Base-by-base conservation (phyloP, 2,329 filamentous ascomycete species). In the Lecanicillium sp. region DNA sequence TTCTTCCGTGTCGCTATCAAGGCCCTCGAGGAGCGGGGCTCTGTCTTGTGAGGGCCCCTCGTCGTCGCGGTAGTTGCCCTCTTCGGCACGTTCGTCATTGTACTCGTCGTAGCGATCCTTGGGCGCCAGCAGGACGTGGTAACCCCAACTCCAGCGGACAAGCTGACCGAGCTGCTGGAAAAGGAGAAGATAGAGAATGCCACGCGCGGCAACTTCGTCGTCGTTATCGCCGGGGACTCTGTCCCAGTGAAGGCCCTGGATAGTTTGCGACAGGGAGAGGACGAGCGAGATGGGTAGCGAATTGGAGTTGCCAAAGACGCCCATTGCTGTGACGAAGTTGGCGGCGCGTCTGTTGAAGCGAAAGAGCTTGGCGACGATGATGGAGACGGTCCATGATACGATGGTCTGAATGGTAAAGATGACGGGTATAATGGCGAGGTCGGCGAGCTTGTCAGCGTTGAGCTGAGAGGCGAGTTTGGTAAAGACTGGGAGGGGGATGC, bases 281-380 rank as follows among this genome's bases (percentile, higher is more conserved):
- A 98, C 88, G 40, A 98, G 78, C 0, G 92, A 98, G 45, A 98
- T 96, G 1, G 92, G 92, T 15, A 98, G 74, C 14, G 92, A 96
- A 63, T 98, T 98, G 25, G 90, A 96, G 60, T 98, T 98, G 51
- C 90, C 92, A 59, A 98, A 98, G 35, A 96, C 75, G 28, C 85
- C 89, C 92, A 98, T 98, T 38, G 92, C 92, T 22, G 87, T 85
- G 30, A 98, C 84, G 55, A 98, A 98, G 64, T 98, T 98, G 48
- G 82, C 77, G 30, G 88, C 85, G 45, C 90, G 79, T 59, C 84
- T 88, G 51, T 78, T 79, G 62, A 98, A 89, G 13, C 85, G 71
- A 58, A 89, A 94, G 35, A 78, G 66, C 60, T 76, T 82, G 14
- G 85, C 77, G 39, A 96, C 75, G 11, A 73, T 52, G 8, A 78